Conservation (phyloP, 768 basidiomycete genomes). For the Psilocybe sp. region DNA sequence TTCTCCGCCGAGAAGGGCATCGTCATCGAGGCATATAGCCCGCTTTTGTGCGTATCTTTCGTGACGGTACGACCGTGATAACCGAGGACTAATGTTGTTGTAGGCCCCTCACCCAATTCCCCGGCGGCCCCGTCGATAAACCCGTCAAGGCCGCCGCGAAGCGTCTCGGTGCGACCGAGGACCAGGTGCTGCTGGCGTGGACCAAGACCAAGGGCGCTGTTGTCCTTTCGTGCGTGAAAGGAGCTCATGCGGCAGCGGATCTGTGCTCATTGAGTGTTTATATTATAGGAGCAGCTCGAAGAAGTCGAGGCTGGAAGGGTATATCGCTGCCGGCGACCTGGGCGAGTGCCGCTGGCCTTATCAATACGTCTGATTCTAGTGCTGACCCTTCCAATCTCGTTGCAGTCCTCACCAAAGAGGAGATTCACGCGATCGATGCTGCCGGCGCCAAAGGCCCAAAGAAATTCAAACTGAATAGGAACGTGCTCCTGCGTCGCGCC, state of each 20-base stretch:
- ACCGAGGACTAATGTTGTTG: too few species aligned
- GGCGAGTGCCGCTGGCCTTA: conserved; percentile 30
- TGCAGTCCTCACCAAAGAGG: conserved; percentile 46
- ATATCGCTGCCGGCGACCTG: conserved; percentile 66
- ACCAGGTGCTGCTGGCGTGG: conserved; percentile 75
- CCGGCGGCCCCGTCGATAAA: conserved; percentile 63
- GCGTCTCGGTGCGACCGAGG: conserved; percentile 47
- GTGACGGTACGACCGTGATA: neutral
- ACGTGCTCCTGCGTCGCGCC: conserved; percentile 11
- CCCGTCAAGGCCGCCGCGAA: conserved; percentile 54
- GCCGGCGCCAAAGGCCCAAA: conserved; percentile 46
- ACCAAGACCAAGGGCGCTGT: conserved; percentile 65
- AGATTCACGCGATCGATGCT: conserved; percentile 53
- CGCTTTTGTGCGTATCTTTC: conserved; percentile 44
- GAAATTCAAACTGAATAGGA: conserved; percentile 2
- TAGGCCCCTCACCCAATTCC: conserved; percentile 57
- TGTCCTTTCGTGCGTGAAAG: conserved; percentile 50
- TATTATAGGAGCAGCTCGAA: conserved; percentile 60
- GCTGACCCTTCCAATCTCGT: neutral
- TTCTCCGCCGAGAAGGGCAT: conserved; percentile 41
- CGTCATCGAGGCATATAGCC: conserved; percentile 68
- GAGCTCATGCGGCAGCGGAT: neutral
- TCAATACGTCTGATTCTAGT: neutral
- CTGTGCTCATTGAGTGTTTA: neutral
- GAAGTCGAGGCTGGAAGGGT: conserved; percentile 61